A percentile compares a stretch with the other conserved stretches of the same genome.
Conservation (phyloP, 805 yeast species). For the Nakazawaea populi region DNA sequence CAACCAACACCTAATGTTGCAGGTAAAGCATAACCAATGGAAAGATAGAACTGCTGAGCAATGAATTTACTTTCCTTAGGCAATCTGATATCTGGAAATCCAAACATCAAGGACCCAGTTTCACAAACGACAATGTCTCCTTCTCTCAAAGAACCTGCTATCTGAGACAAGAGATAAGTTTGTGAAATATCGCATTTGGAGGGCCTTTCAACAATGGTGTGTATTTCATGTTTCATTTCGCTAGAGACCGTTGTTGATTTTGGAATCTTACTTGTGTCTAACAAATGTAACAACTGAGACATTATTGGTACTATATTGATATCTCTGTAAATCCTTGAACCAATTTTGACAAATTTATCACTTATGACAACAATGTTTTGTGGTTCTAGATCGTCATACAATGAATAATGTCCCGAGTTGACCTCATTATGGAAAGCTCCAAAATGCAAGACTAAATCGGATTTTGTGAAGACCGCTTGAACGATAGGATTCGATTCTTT, state of each 20-base stretch:
- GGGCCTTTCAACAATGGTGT: conserved; percentile 16
- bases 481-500: conserved; percentile 43
- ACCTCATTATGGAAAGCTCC: conserved; percentile 68
- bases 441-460: conserved; percentile 66
- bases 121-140: conserved; percentile 75
- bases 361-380: conserved; percentile 43
- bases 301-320: conserved; percentile 48
- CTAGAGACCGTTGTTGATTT: conserved; percentile 1
- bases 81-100: conserved; percentile 59
- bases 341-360: conserved; percentile 47
- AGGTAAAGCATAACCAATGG: conserved; percentile 88
- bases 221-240: conserved; percentile 9
- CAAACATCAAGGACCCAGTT: conserved; percentile 81
- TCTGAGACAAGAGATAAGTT: conserved; percentile 31
- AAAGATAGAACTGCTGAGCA: conserved; percentile 72
- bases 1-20: conserved; percentile 78
- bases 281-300: conserved; percentile 28
- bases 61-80: conserved; percentile 46
- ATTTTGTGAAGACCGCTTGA: conserved; percentile 37
- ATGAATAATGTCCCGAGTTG: conserved; percentile 61
- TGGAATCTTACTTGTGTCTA: conserved; percentile 27
- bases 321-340: conserved; percentile 29
- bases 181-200: conserved; percentile 39
- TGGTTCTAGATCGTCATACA: conserved; percentile 32
- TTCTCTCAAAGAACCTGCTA: conserved; percentile 42